Evolutionary conservation across 495 filamentous ascomycete genomes (phyloP).

Genomic region (Trichoderma parareesei): DNA sequence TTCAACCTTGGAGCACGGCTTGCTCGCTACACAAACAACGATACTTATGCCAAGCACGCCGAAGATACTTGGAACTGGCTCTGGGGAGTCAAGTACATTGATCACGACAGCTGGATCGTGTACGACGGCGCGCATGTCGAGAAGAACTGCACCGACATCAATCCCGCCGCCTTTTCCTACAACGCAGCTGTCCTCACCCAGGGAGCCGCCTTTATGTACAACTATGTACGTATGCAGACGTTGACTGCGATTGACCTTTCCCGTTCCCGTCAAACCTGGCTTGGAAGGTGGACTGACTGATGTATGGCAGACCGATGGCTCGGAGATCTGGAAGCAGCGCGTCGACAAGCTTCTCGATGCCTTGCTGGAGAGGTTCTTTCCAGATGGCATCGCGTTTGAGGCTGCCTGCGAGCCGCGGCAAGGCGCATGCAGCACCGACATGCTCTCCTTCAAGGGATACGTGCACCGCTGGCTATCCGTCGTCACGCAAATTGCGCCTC

Average conservation of each 20-base stretch:
- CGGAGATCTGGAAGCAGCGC: constrained; percentile 52
- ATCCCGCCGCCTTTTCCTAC: constrained; percentile 62
- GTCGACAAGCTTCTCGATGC: constrained; percentile 51
- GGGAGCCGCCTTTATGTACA: constrained; percentile 72
- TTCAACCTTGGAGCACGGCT: constrained; percentile 75
- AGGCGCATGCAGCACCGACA: constrained; percentile 59
- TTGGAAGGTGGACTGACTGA: not conserved
- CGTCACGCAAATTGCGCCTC: constrained; percentile 63
- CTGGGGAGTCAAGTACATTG: constrained; percentile 52
- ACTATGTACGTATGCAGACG: constrained; percentile 44
- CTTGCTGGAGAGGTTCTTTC: constrained; percentile 50
- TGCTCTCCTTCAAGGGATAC: constrained; percentile 75
- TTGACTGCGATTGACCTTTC: too few relatives aligned
- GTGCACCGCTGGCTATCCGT: constrained; percentile 69
- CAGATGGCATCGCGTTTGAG: constrained; percentile 54
- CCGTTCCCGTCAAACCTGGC: not conserved
- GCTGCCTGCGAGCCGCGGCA: constrained; percentile 56
- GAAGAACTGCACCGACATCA: constrained; percentile 53
- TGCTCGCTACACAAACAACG: constrained; percentile 66
- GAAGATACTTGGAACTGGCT: constrained; percentile 70
- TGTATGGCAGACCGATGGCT: constrained; percentile 42
- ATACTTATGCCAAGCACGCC: constrained; percentile 72
- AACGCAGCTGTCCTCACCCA: constrained; percentile 66
- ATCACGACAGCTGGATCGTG: constrained; percentile 44
- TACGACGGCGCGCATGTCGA: constrained; percentile 63